A percentile compares a stretch with the other conserved stretches of the same genome.
These are phyloP conservation scores for Scutellospora calospora DNA, from an alignment of 371 early-diverging fungal genomes.

Conservation along the genomic window DNA sequence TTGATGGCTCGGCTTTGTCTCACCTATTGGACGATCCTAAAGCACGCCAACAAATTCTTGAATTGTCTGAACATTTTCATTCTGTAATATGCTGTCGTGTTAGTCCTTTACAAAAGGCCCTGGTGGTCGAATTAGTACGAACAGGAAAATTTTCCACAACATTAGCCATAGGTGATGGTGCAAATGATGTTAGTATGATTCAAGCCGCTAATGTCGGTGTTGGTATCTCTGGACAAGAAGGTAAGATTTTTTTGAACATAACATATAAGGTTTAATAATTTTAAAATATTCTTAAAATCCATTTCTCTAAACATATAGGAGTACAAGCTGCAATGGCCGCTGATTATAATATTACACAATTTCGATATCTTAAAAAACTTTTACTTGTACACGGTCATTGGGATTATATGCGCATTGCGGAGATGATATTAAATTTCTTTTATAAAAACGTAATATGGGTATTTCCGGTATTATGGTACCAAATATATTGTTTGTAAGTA, in stretches of 20 bases:
- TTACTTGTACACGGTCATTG: conserved; percentile 89
- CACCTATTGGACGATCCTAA: conserved; percentile 72
- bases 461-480: conserved; percentile 84
- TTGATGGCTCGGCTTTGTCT: conserved; percentile 92
- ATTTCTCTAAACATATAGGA: conserved; percentile 40
- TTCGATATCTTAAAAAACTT: conserved; percentile 85
- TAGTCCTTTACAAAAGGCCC: conserved; percentile 96
- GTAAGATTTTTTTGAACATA: conserved; percentile 50
- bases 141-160: conserved; percentile 77
- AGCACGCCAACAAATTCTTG: conserved; percentile 69
- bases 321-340: conserved; percentile 90
- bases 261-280: background rate
- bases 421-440: conserved; percentile 91
- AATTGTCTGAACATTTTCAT: conserved; percentile 81
- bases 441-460: conserved; percentile 95
- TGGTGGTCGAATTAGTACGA: conserved; percentile 93
- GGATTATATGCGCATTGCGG: conserved; percentile 90
- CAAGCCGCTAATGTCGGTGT: conserved; percentile 96
- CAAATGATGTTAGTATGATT: conserved; percentile 95
- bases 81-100: conserved; percentile 96
- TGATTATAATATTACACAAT: conserved; percentile 91
- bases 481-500: conserved; percentile 76
- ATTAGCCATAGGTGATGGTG: conserved; percentile 98
- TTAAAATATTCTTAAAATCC: background rate
- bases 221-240: conserved; percentile 94